These are phyloP conservation scores for Metschnikowia cerradonensis DNA, from an alignment of 805 yeast species.

Conservation along the genomic window DNA sequence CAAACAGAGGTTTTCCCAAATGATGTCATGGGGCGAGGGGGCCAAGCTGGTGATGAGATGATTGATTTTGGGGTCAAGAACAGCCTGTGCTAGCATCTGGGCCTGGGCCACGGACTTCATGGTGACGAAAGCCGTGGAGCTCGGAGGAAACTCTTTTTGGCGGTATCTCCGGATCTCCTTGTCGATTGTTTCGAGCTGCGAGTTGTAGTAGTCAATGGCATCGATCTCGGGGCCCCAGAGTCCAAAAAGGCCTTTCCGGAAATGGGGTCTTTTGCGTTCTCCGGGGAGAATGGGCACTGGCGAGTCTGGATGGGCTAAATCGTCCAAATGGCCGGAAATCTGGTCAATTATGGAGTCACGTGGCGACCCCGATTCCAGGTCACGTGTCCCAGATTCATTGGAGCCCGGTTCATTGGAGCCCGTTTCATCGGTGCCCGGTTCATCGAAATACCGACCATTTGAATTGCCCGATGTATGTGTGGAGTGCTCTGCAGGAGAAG, in stretches of 20 bases:
- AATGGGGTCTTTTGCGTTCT: constrained; percentile 51
- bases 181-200: constrained; percentile 65
- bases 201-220: constrained; percentile 73
- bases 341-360: constrained; percentile 22
- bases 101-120: constrained; percentile 95
- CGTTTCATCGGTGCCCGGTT: not conserved
- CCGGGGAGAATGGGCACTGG: constrained; percentile 26
- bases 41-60: constrained; percentile 79
- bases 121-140: constrained; percentile 89
- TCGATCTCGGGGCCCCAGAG: constrained; percentile 68
- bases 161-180: constrained; percentile 64
- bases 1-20: constrained; percentile 87
- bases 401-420: not conserved
- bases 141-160: constrained; percentile 66
- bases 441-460: not conserved
- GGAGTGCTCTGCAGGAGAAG: too few species aligned
- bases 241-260: constrained; percentile 59
- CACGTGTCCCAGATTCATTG: not conserved
- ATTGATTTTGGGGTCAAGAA: constrained; percentile 83
- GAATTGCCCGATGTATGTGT: too few species aligned
- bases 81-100: constrained; percentile 95
- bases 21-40: constrained; percentile 93
- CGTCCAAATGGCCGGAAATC: constrained; percentile 24
- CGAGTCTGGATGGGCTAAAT: not conserved
- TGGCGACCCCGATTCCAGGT: not conserved